Evolutionary conservation across 306 rosid genomes (phyloP), one percentile per base, ranked within the genome.

Genomic region (Cucurbita maxima): DNA sequence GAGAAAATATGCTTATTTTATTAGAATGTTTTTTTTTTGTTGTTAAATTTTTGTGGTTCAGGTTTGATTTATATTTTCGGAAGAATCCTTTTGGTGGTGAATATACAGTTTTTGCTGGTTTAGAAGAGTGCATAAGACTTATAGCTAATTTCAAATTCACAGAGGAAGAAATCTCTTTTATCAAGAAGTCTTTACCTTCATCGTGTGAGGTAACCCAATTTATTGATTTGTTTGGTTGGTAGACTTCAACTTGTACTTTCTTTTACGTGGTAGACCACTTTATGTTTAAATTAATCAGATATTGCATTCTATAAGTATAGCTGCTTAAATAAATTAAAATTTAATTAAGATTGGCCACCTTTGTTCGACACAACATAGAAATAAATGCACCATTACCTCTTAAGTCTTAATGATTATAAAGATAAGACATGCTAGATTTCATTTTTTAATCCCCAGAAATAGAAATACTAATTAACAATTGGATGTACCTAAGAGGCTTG

Each of bases 21-120:
- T 48, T 68, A 68, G 73, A 68, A 7, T 19, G 19, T 4, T 22
- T 45, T 11, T 38, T 72, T 54, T 45, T 11, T 38, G 55, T 54
- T 43, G 52, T 54, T 45, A 55, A 78, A 74, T 71, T 79, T 19
- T 19, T 60, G 79, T 84, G 73, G 6, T 83, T 76, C 96, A 95
- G 99, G 87, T 95, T 95, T 58, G 99, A 95, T 87, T 84, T 95
- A 80, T 95, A 89, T 84, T 95, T 89, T 80, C 96, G 99, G 80
- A 95, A 76, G 90, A 95, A 87, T 82, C 99, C 99, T 10, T 95
- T 95, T 75, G 96, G 99, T 55, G 99, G 99, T 58, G 99, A 95
- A 83, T 95, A 85, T 83, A 95, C 99, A 6, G 80, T 95, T 55
- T 95, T 91, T 19, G 96, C 99, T 74, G 99, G 99, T 61, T 86